Conservation (phyloP, 2,329 filamentous ascomycete species). For the Stagonosporopsis cucurbitacearum region DNA sequence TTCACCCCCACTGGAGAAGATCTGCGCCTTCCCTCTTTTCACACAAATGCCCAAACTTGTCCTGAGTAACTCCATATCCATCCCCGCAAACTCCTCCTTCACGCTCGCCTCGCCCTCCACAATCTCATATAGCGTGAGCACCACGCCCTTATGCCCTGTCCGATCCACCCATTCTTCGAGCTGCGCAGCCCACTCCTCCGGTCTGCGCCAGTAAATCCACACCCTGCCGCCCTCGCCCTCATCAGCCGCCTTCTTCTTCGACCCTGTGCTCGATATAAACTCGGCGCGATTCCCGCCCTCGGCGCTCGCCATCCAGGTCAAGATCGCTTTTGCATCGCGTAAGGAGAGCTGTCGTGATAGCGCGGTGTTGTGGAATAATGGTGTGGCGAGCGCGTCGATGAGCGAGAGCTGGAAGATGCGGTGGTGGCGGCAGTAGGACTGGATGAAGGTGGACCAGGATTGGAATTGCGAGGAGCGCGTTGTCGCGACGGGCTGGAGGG, state of each 20-base stretch:
- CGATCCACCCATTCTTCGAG: slow-evolving; percentile 82
- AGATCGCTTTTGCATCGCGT: slow-evolving; percentile 59
- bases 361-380: slow-evolving; percentile 61
- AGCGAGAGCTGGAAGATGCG: slow-evolving; percentile 78
- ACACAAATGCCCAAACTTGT: slow-evolving; percentile 82
- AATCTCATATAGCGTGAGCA: slow-evolving; percentile 92
- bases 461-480: slow-evolving; percentile 77
- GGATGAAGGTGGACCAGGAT: slow-evolving; percentile 87
- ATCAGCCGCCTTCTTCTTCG: slow-evolving; percentile 30
- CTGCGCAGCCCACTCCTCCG: slow-evolving; percentile 86
- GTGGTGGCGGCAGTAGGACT: slow-evolving; percentile 80
- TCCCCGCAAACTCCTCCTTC: slow-evolving; percentile 77
- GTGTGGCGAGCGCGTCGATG: slow-evolving; percentile 59
- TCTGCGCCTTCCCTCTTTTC: slow-evolving; percentile 88
- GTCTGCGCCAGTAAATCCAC: slow-evolving; percentile 84
- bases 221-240: slow-evolving; percentile 48
- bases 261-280: slow-evolving; percentile 57
- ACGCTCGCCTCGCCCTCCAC: slow-evolving; percentile 81
- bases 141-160: slow-evolving; percentile 85
- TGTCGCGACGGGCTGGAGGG: slow-evolving; percentile 74
- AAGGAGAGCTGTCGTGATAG: slow-evolving; percentile 57
- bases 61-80: slow-evolving; percentile 81
- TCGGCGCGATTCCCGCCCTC: slow-evolving; percentile 67
- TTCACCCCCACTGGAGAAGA: slow-evolving; percentile 80
- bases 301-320: slow-evolving; percentile 62